Percentiles rank a stretch among this genome's conserved stretches.
These are phyloP conservation scores for Lolium rigidum DNA, from an alignment of 176 grass and related monocot species.

Conservation along the genomic window DNA sequence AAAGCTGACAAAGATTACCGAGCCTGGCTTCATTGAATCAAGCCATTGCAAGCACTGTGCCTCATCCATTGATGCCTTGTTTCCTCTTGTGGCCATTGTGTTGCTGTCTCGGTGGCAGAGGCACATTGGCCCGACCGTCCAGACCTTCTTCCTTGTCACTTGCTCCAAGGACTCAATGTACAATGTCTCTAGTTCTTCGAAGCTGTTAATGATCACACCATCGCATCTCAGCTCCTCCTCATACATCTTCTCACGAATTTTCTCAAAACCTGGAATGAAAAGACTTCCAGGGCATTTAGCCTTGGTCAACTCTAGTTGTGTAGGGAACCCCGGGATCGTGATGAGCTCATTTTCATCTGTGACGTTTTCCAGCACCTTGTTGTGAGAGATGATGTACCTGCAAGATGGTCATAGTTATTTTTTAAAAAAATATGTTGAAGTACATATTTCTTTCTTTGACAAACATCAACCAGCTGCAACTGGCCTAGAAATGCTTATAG, in stretches of 20 bases:
- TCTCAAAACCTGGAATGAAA: neutral
- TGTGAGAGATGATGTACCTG: constrained; percentile 39
- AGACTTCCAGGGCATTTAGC: constrained; percentile 22
- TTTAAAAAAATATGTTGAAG: neutral
- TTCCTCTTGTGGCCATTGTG: constrained; percentile 44
- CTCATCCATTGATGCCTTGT: constrained; percentile 57
- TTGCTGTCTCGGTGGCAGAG: constrained; percentile 49
- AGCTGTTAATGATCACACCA: constrained; percentile 72
- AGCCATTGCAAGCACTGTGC: constrained; percentile 62
- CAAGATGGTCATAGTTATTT: neutral
- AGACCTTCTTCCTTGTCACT: constrained; percentile 52
- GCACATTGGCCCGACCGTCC: constrained; percentile 65
- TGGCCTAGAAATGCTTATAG: neutral
- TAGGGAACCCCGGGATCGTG: constrained; percentile 54
- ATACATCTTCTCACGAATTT: constrained; percentile 31
- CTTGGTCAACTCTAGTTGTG: constrained; percentile 51
- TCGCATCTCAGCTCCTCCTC: constrained; percentile 47
- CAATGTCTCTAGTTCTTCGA: constrained; percentile 59
- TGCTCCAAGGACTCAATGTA: constrained; percentile 49
- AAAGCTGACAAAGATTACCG: constrained; percentile 76
- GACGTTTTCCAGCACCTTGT: constrained; percentile 44
- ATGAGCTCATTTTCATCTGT: constrained; percentile 55
- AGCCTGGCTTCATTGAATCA: constrained; percentile 48
- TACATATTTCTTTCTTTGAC: neutral
- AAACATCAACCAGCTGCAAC: neutral